Conservation (phyloP, 2,329 filamentous ascomycete species). For the Ophiostoma ulmi region DNA sequence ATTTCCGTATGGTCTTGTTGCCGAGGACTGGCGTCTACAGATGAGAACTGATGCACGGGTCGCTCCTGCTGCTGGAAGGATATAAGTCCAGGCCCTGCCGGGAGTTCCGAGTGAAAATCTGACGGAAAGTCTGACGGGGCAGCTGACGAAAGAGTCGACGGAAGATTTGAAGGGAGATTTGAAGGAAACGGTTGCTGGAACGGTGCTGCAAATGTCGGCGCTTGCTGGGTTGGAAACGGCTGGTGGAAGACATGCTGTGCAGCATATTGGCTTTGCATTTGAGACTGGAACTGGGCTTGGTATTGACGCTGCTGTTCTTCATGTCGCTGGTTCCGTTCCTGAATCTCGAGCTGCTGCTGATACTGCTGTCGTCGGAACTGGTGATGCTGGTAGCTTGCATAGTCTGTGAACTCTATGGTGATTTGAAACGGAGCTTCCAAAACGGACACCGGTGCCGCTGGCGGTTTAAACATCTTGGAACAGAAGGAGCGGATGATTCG, state of each 20-base stretch:
- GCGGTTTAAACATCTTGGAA: slow-evolving; percentile 51
- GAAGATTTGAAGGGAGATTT: background rate
- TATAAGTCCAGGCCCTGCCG: background rate
- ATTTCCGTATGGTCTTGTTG: background rate
- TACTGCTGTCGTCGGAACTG: slow-evolving; percentile 22
- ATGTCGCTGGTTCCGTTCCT: slow-evolving; percentile 19
- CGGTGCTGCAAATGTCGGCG: background rate
- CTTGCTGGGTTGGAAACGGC: background rate
- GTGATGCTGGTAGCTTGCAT: slow-evolving; percentile 28
- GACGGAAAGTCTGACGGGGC: too few species aligned
- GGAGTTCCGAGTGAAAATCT: background rate
- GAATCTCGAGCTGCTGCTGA: slow-evolving; percentile 8
- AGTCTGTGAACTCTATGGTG: slow-evolving; percentile 34
- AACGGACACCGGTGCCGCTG: slow-evolving; percentile 44
- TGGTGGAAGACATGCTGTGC: background rate
- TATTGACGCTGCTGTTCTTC: slow-evolving; percentile 25
- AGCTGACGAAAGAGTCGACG: background rate
- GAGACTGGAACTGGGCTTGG: slow-evolving; percentile 23
- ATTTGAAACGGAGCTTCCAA: slow-evolving; percentile 41
- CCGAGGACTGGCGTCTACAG: background rate
- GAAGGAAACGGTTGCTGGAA: background rate
- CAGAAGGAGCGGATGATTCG: background rate
- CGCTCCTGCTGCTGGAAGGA: background rate
- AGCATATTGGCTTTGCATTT: slow-evolving; percentile 19
- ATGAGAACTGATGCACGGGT: background rate